These are phyloP conservation scores for Oidiodendron maius DNA, from an alignment of 495 filamentous ascomycete species.

Conservation along the genomic window DNA sequence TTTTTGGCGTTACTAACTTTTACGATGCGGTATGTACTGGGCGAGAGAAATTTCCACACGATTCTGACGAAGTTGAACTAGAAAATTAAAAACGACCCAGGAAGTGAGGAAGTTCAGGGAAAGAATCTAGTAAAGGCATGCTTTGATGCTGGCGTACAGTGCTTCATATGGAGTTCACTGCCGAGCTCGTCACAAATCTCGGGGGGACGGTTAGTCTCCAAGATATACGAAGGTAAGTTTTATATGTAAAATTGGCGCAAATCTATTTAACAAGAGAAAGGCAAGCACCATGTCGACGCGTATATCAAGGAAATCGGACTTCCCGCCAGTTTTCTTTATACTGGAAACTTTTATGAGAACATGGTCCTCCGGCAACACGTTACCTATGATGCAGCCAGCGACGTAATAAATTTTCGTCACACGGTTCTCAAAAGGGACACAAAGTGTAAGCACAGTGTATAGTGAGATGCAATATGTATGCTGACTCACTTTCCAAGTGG, in stretches of 20 bases:
- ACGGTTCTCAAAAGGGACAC: slow-evolving; percentile 5
- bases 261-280: too few species aligned
- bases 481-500: not conserved
- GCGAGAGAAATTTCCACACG: not conserved
- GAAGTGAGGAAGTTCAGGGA: slow-evolving; percentile 8
- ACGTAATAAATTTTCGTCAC: slow-evolving; percentile 3
- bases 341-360: slow-evolving; percentile 10
- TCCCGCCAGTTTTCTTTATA: slow-evolving; percentile 2
- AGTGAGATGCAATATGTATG: not conserved
- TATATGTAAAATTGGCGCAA: too few species aligned
- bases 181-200: slow-evolving; percentile 7
- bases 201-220: slow-evolving; percentile 5
- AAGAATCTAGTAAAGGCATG: slow-evolving; percentile 4
- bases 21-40: slow-evolving; percentile 4
- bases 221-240: slow-evolving; percentile 8
- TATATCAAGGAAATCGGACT: slow-evolving; percentile 3
- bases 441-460: slow-evolving; percentile 2
- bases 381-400: not conserved
- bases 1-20: slow-evolving; percentile 7
- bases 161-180: slow-evolving; percentile 8
- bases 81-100: slow-evolving; percentile 6
- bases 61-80: too few species aligned
- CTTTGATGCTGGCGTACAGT: slow-evolving; percentile 8
- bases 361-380: slow-evolving; percentile 5
- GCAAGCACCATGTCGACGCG: slow-evolving; percentile 8